Conservation (phyloP, 345 rosid species). For the Eutrema japonicum region DNA sequence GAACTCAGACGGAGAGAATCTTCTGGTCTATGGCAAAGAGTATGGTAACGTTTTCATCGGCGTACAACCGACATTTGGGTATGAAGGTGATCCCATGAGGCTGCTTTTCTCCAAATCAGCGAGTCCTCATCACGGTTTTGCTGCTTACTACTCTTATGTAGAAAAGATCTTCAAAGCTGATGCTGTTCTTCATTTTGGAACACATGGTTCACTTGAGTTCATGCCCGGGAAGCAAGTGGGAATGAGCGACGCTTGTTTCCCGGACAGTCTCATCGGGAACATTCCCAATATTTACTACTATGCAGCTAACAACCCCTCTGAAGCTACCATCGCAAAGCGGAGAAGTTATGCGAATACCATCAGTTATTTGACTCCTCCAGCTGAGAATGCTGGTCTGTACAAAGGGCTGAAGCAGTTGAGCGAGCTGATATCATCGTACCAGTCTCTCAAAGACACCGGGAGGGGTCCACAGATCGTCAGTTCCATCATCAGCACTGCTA, state of each 20-base stretch:
- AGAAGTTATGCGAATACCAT: constrained; percentile 97
- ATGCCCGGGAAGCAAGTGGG: constrained; percentile 99
- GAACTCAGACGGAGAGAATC: constrained; percentile 94
- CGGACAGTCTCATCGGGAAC: constrained; percentile 96
- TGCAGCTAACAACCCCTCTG: constrained; percentile 97
- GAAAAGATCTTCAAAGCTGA: constrained; percentile 97
- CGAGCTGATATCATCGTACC: constrained; percentile 95
- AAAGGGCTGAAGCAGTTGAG: constrained; percentile 96
- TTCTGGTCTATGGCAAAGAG: constrained; percentile 86
- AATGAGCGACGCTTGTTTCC: constrained; percentile 95
- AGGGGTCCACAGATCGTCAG: constrained; percentile 92
- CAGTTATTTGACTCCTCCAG: constrained; percentile 97
- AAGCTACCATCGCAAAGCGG: constrained; percentile 96
- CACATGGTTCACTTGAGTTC: constrained; percentile 96
- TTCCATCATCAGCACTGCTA: constrained; percentile 93
- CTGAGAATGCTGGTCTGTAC: constrained; percentile 99
- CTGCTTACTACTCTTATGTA: constrained; percentile 92
- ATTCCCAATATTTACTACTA: constrained; percentile 96
- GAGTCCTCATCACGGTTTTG: constrained; percentile 97
- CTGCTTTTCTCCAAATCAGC: constrained; percentile 96
- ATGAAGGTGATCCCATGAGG: constrained; percentile 99
- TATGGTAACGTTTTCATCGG: constrained; percentile 97
- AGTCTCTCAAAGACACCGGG: constrained; percentile 92
- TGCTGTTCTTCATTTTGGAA: constrained; percentile 98
- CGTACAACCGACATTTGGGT: constrained; percentile 97